phyloP scores from a whole-genome alignment of 352 stramenopile species.

The Pythium brassicae region DNA sequence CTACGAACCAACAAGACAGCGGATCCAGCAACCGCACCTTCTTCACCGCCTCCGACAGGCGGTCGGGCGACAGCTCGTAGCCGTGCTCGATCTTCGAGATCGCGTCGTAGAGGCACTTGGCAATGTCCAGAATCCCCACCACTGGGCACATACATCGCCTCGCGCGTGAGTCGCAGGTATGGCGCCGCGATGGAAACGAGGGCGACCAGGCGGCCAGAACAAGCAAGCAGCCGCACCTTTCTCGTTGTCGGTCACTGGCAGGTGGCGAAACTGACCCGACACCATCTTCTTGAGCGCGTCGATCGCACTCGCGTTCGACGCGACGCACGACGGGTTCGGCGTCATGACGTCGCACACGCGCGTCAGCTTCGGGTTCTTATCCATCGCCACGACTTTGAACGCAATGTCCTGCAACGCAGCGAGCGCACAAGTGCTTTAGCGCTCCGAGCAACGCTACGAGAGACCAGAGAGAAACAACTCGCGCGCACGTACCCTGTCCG shows the following conservation, averaged over 20 bases:
- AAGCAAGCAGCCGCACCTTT: slow-evolving; percentile 41
- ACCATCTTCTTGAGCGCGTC: slow-evolving; percentile 98
- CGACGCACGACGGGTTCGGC: slow-evolving; percentile 92
- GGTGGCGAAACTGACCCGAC: slow-evolving; percentile 93
- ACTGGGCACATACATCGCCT: slow-evolving; percentile 56
- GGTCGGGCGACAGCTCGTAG: slow-evolving; percentile 70
- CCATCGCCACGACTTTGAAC: slow-evolving; percentile 88
- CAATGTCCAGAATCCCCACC: slow-evolving; percentile 96
- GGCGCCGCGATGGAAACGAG: too few species aligned
- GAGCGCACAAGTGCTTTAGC: too few species aligned
- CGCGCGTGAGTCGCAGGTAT: too few species aligned
- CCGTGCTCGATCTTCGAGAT: slow-evolving; percentile 95
- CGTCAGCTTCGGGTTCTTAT: slow-evolving; percentile 74
- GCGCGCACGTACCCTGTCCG: slow-evolving; percentile 70
- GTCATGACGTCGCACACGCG: slow-evolving; percentile 93
- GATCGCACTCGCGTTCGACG: slow-evolving; percentile 89
- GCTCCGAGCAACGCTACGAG: too few species aligned
- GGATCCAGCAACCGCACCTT: slow-evolving; percentile 35
- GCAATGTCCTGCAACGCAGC: slow-evolving; percentile 85
- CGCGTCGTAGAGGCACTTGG: slow-evolving; percentile 98
- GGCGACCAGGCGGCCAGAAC: neutral
- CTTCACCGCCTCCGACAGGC: slow-evolving; percentile 67
- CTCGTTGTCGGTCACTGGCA: slow-evolving; percentile 91
- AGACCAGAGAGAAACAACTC: neutral
- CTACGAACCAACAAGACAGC: neutral